Percentiles rank a stretch among this genome's conserved stretches.
phyloP scores from a whole-genome alignment of 1,284 basidiomycete genomes.

The Amylostereum areolatum region DNA sequence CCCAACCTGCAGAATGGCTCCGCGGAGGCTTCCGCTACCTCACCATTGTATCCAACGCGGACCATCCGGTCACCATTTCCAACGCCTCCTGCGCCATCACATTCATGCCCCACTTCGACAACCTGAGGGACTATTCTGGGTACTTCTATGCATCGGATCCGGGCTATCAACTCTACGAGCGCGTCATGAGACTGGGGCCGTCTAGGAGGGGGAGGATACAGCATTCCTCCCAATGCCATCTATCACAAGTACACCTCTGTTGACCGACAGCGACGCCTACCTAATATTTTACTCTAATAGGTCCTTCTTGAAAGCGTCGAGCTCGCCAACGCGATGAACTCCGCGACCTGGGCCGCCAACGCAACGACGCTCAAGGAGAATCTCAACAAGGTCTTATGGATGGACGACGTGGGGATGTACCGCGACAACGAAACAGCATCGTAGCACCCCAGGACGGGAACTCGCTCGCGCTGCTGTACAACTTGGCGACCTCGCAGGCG shows the following conservation, averaged over 20 bases:
- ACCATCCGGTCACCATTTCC: slow-evolving; percentile 33
- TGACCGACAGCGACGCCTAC: background rate
- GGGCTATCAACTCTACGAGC: slow-evolving; percentile 38
- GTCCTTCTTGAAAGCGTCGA: slow-evolving; percentile 41
- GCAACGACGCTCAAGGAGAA: slow-evolving; percentile 35
- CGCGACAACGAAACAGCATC: slow-evolving; percentile 38
- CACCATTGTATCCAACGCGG: slow-evolving; percentile 39
- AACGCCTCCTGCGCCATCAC: slow-evolving; percentile 50
- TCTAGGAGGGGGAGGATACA: slow-evolving; percentile 40
- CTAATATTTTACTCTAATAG: slow-evolving; percentile 17
- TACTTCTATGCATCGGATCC: slow-evolving; percentile 50
- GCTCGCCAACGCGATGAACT: slow-evolving; percentile 37
- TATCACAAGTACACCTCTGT: slow-evolving; percentile 30
- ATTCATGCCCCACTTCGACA: slow-evolving; percentile 48
- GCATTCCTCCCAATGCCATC: slow-evolving; percentile 43
- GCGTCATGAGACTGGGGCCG: slow-evolving; percentile 53
- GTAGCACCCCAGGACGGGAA: slow-evolving; percentile 47
- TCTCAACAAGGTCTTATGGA: slow-evolving; percentile 41
- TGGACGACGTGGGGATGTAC: slow-evolving; percentile 36
- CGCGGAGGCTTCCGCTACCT: slow-evolving; percentile 53
- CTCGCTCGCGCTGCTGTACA: slow-evolving; percentile 42
- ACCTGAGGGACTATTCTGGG: slow-evolving; percentile 46
- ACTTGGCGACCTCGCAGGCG: slow-evolving; percentile 32
- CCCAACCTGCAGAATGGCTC: slow-evolving; percentile 37
- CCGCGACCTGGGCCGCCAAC: slow-evolving; percentile 31